These are phyloP conservation scores for Fusarium bactridioides DNA, from an alignment of 2,329 filamentous ascomycete genomes.

Conservation along the genomic window DNA sequence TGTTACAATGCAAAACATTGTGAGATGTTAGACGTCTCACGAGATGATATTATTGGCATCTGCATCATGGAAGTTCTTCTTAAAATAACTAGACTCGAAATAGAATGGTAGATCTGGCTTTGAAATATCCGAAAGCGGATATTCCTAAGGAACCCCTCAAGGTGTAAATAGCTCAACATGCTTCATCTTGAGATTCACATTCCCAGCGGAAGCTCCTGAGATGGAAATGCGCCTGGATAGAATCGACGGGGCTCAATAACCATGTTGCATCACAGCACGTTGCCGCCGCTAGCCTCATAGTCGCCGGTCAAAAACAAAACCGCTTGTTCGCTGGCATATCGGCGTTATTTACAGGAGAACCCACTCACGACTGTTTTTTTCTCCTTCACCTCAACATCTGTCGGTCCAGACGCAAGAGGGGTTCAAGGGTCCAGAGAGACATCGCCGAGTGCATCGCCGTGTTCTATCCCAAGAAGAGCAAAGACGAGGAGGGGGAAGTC, in stretches of 20 bases:
- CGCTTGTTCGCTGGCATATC: slow-evolving; percentile 32
- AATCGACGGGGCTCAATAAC: slow-evolving; percentile 18
- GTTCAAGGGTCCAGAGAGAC: slow-evolving; percentile 30
- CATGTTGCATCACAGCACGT: slow-evolving; percentile 23
- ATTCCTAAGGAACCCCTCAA: not conserved
- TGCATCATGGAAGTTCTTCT: slow-evolving; percentile 7
- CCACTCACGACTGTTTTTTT: slow-evolving; percentile 20
- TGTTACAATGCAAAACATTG: not conserved
- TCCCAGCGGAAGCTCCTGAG: slow-evolving; percentile 25
- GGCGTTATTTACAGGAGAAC: slow-evolving; percentile 31
- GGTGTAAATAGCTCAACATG: slow-evolving; percentile 22
- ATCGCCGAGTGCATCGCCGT: slow-evolving; percentile 33
- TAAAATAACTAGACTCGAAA: slow-evolving; percentile 17
- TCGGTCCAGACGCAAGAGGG: slow-evolving; percentile 26
- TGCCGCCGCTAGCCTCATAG: slow-evolving; percentile 33
- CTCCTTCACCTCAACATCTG: slow-evolving; percentile 3
- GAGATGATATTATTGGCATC: slow-evolving; percentile 7
- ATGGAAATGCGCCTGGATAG: not conserved
- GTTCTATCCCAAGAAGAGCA: slow-evolving; percentile 37
- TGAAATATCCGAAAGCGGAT: not conserved
- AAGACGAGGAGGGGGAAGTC: slow-evolving; percentile 8
- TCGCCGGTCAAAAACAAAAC: slow-evolving; percentile 20
- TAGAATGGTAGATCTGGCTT: slow-evolving; percentile 14
- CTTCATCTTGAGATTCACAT: not conserved
- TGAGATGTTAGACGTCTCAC: not conserved